Conservation (phyloP, 441 rosid species). For the Erodium trifolium region DNA sequence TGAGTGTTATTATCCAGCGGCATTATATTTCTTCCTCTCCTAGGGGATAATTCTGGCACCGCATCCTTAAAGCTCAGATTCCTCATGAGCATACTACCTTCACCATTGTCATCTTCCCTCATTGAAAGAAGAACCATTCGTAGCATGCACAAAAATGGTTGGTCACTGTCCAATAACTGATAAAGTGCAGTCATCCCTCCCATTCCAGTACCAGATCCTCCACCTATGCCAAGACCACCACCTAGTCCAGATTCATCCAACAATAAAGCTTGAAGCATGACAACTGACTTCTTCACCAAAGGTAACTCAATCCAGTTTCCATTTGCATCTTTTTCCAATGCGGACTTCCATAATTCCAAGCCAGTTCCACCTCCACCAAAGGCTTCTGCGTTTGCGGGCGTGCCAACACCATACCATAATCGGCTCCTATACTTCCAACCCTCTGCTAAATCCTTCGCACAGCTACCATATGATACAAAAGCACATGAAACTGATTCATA, state of each 20-base stretch:
- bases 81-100: constrained; percentile 68
- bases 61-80: constrained; percentile 48
- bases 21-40: constrained; percentile 27
- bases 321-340: constrained; percentile 82
- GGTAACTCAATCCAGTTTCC: constrained; percentile 99
- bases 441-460: constrained; percentile 83
- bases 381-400: constrained; percentile 51
- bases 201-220: constrained; percentile 99
- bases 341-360: constrained; percentile 78
- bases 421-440: constrained; percentile 99
- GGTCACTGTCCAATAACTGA: constrained; percentile 97
- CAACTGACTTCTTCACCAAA: constrained; percentile 83
- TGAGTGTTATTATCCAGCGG: constrained; percentile 48
- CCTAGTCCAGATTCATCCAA: constrained; percentile 98
- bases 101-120: constrained; percentile 96
- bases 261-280: constrained; percentile 95
- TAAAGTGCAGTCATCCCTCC: constrained; percentile 98
- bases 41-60: constrained; percentile 39
- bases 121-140: constrained; percentile 98
- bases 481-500: constrained; percentile 96
- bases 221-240: constrained; percentile 99
- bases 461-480: constrained; percentile 97
- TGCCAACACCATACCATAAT: constrained; percentile 94
- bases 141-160: constrained; percentile 98
- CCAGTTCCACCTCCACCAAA: constrained; percentile 98